Evolutionary conservation across 352 stramenopile species (phyloP), one percentile per base, ranked within the genome.

Genomic region (Phytophthora fragariaefolia): DNA sequence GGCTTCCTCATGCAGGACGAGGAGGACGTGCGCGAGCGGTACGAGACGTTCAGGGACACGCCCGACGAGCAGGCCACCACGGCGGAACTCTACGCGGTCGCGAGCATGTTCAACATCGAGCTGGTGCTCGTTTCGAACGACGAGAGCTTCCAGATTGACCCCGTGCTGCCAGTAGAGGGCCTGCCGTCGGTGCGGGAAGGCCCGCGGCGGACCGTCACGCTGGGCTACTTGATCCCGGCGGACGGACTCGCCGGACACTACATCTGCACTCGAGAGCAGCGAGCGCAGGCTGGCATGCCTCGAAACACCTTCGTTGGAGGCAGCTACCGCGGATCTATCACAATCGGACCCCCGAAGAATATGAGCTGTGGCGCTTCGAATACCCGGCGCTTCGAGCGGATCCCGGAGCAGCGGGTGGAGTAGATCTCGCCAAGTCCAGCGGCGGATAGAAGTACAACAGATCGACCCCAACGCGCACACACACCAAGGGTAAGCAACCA

Each of bases 61-160:
- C 54, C 78, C 5, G 87, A 93, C 55, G 87, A 95, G 52, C 87
- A 95, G 58, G 84, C 87, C 5, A 95, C 87, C 38, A 91, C 85
- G 17, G 83, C 83, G 0, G 87, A 95, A 51, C 63, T 95, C 10
- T 95, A 95, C 51, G 81, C 86, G 0, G 84, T 80, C 18, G 76
- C 86, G 26, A 93, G 81, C 52, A 92, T 95, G 86, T 92, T 95
- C 51, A 88, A 93, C 69, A 71, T 95, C 43, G 82, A 91, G 67
- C 78, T 95, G 49, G 75, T 91, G 47, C 73, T 95, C 2, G 80
- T 95, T 63, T 91, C 84, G 4, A 95, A 95, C 74, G 85, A 95
- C 69, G 73, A 90, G 51, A 82, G 71, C 60, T 95, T 95, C 58
- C 71, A 87, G 70, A 95, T 95, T 64, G 86, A 95, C 58, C 81